phyloP scores from a whole-genome alignment of 2,329 filamentous ascomycete species.

The Diaporthe helianthi region DNA sequence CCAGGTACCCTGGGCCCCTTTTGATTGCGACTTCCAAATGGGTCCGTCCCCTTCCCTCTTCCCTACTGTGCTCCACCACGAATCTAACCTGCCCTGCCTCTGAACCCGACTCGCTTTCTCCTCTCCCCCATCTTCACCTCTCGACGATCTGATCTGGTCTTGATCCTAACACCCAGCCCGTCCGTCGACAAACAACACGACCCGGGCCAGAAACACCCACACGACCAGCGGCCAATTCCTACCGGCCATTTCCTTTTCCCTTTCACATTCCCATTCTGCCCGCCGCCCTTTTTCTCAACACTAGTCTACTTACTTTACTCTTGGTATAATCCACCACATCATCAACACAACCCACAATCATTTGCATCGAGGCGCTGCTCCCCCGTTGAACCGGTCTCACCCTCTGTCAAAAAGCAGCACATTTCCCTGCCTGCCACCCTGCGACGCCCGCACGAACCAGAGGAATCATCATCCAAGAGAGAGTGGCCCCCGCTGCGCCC shows the following conservation, averaged over 20 bases:
- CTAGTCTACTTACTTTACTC: conserved; percentile 16
- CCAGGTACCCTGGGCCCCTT: conserved; percentile 25
- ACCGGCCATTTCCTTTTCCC: conserved; percentile 17
- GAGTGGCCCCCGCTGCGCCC: conserved; percentile 17
- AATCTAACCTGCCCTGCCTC: conserved; percentile 30
- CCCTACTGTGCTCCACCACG: conserved; percentile 20
- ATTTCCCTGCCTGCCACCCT: conserved; percentile 27
- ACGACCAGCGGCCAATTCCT: conserved; percentile 26
- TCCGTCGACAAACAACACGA: conserved; percentile 23
- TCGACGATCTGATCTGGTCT: conserved; percentile 28
- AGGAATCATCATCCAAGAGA: not conserved
- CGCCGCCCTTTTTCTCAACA: conserved; percentile 1
- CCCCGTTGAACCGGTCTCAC: conserved; percentile 35
- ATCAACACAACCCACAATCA: conserved; percentile 26
- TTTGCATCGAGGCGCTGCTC: conserved; percentile 27
- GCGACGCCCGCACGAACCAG: conserved; percentile 25
- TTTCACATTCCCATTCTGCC: conserved; percentile 8
- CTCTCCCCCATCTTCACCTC: conserved; percentile 27
- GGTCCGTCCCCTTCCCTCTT: conserved; percentile 29
- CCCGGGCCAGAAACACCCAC: conserved; percentile 4
- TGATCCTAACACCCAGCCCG: conserved; percentile 23
- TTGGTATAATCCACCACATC: conserved; percentile 30
- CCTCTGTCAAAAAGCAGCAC: conserved; percentile 22
- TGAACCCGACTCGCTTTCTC: conserved; percentile 23
- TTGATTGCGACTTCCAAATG: conserved; percentile 34